A percentile compares a stretch with the other conserved stretches of the same genome.
Evolutionary conservation across 805 yeast genomes (phyloP).

Genomic region (Barnettozyma siamensis): DNA sequence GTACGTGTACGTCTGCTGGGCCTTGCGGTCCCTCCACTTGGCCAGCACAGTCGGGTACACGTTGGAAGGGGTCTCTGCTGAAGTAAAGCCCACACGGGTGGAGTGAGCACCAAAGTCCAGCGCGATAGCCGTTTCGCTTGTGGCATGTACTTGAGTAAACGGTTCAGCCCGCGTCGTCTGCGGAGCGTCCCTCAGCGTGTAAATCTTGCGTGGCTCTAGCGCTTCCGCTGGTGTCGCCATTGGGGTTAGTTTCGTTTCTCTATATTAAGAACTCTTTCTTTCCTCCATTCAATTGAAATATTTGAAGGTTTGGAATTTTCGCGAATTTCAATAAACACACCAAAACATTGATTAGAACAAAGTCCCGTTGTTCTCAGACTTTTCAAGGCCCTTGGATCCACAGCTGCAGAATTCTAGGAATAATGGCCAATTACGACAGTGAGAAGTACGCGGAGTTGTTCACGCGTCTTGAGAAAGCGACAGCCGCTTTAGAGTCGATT

Average conservation of each 20-base stretch:
- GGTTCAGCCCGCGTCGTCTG: slow-evolving; percentile 34
- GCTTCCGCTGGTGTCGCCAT: background rate
- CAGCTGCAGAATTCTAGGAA: too few relatives aligned
- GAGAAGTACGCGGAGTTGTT: slow-evolving; percentile 15
- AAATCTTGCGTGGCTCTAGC: slow-evolving; percentile 14
- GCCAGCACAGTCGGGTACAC: slow-evolving; percentile 66
- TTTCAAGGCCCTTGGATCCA: too few relatives aligned
- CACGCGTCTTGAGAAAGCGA: slow-evolving; percentile 22
- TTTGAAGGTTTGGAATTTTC: background rate
- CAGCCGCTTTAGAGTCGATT: slow-evolving; percentile 23
- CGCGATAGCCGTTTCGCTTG: slow-evolving; percentile 65
- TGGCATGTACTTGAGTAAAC: slow-evolving; percentile 40
- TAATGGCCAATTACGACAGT: slow-evolving; percentile 2
- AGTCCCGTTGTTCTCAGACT: too few relatives aligned
- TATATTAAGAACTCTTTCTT: too few relatives aligned
- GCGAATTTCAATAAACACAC: too few relatives aligned
- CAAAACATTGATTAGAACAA: too few relatives aligned
- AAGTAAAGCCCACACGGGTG: slow-evolving; percentile 55
- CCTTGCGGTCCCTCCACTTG: slow-evolving; percentile 71
- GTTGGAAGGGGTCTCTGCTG: slow-evolving; percentile 43
- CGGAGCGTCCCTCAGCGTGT: slow-evolving; percentile 19
- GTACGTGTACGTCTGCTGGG: slow-evolving; percentile 54
- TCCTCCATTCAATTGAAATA: too few relatives aligned
- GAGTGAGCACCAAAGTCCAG: slow-evolving; percentile 75
- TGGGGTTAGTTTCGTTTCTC: too few relatives aligned